A percentile compares a stretch with the other conserved stretches of the same genome.
These are phyloP conservation scores for Chiua virens DNA, from an alignment of 768 basidiomycete species.

Conservation along the genomic window DNA sequence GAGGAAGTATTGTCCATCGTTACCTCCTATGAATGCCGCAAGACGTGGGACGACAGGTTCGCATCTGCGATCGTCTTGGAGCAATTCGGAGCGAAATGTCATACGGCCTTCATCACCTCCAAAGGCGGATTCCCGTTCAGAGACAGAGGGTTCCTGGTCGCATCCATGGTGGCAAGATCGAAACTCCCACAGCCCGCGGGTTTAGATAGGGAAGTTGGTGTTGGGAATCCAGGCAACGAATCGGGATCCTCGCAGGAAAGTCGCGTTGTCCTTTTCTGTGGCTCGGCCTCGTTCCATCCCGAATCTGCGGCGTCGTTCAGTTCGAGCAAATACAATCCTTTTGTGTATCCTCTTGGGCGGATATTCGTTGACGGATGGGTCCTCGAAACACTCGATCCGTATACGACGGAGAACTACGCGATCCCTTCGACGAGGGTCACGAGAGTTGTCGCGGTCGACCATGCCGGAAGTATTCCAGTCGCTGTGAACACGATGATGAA, in stretches of 20 bases:
- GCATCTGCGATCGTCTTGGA: slow-evolving; percentile 70
- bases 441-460: slow-evolving; percentile 81
- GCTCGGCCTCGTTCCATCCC: slow-evolving; percentile 79
- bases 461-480: slow-evolving; percentile 79
- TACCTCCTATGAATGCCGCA: slow-evolving; percentile 66
- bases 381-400: slow-evolving; percentile 93
- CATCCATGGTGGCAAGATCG: slow-evolving; percentile 70
- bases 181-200: slow-evolving; percentile 35
- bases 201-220: slow-evolving; percentile 43
- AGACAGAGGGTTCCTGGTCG: slow-evolving; percentile 82
- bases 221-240: slow-evolving; percentile 18
- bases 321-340: slow-evolving; percentile 72
- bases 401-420: slow-evolving; percentile 88
- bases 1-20: slow-evolving; percentile 84
- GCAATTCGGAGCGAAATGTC: slow-evolving; percentile 71
- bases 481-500: slow-evolving; percentile 88
- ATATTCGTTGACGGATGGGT: slow-evolving; percentile 94
- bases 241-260: slow-evolving; percentile 38
- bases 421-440: slow-evolving; percentile 93
- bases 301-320: slow-evolving; percentile 59
- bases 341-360: slow-evolving; percentile 70
- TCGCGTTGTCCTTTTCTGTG: slow-evolving; percentile 73
- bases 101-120: slow-evolving; percentile 68
- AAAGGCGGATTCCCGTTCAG: slow-evolving; percentile 89
- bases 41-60: slow-evolving; percentile 86